Base-by-base conservation (phyloP, 441 rosid species). In the Biscutella auriculata region DNA sequence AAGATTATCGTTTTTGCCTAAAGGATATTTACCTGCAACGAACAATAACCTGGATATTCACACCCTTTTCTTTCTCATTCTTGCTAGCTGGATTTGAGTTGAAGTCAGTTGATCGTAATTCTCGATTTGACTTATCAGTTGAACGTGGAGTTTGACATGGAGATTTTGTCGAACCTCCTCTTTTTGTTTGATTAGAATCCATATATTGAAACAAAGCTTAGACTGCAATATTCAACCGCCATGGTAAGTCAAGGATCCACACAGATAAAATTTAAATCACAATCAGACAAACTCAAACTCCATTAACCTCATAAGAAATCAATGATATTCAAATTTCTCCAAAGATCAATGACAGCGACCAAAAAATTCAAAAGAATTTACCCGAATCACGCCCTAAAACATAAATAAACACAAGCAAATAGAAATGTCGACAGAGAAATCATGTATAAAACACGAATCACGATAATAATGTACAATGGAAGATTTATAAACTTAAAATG, bases 121-220 rank as follows among this genome's bases (percentile, higher is more conserved):
- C 97, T 69, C 97, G 80, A 21, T 58, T 69, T 2, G 91, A 68
- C 82, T 83, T 93, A 54, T 93, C 97, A 40, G 68, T 81, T 8
- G 97, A 88, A 34, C 96, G 81, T 7, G 97, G 99, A 23, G 97
- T 93, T 67, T 89, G 96, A 11, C 89, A 79, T 5, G 96, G 99
- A 9, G 99, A 93, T 75, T 79, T 67, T 36, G 75, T 57, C 7
- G 81, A 77, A 71, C 84, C 96, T 32, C 88, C 85, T 68, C 88
- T 71, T 53, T 92, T 73, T 70, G 67, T 79, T 76, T 75, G 83
- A 27, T 69, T 66, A 19, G 90, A 79, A 51, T 88, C 96, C 88
- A 83, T 85, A 19, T 19, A 19, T 19, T 19, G 23, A 19, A 19
- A 19, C 23, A 19, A 19, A 19, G 23, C 23, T 19, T 4, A 19